phyloP scores from a whole-genome alignment of 2,329 filamentous ascomycete species.

The Colletotrichum spaethianum region DNA sequence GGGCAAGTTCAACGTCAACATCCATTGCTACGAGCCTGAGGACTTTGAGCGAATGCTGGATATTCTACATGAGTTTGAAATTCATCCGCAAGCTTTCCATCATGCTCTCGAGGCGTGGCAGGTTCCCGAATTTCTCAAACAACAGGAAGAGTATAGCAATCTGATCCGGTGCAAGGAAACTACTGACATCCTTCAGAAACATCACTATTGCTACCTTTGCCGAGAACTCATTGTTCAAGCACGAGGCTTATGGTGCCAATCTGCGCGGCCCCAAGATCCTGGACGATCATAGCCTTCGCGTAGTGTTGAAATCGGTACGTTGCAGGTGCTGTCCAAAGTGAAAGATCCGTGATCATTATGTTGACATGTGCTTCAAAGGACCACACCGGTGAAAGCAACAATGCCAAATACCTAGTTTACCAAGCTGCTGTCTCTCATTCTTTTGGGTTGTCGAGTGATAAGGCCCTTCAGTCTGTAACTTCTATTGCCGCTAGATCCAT shows the following conservation, averaged over 20 bases:
- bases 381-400: slow-evolving; percentile 51
- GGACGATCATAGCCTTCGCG: slow-evolving; percentile 54
- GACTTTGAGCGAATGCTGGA: slow-evolving; percentile 59
- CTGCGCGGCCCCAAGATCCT: slow-evolving; percentile 57
- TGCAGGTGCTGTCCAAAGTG: neutral
- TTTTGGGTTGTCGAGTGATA: slow-evolving; percentile 56
- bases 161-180: no score
- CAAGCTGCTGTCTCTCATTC: slow-evolving; percentile 56
- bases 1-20: slow-evolving; percentile 57
- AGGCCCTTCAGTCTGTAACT: slow-evolving; percentile 59
- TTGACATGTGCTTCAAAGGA: slow-evolving; percentile 44
- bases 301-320: slow-evolving; percentile 57
- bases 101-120: slow-evolving; percentile 57
- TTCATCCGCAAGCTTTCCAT: slow-evolving; percentile 56
- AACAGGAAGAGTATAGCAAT: slow-evolving; percentile 46
- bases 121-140: slow-evolving; percentile 55
- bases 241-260: slow-evolving; percentile 57
- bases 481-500: slow-evolving; percentile 60
- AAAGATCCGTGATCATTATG: neutral
- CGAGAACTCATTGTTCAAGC: slow-evolving; percentile 57
- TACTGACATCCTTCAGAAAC: slow-evolving; percentile 43
- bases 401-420: slow-evolving; percentile 57
- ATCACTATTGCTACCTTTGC: slow-evolving; percentile 60
- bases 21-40: slow-evolving; percentile 60
- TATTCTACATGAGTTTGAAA: slow-evolving; percentile 58